phyloP scores from a whole-genome alignment of 192 early-diverging fungal genomes.

The Allomyces macrogynus region DNA sequence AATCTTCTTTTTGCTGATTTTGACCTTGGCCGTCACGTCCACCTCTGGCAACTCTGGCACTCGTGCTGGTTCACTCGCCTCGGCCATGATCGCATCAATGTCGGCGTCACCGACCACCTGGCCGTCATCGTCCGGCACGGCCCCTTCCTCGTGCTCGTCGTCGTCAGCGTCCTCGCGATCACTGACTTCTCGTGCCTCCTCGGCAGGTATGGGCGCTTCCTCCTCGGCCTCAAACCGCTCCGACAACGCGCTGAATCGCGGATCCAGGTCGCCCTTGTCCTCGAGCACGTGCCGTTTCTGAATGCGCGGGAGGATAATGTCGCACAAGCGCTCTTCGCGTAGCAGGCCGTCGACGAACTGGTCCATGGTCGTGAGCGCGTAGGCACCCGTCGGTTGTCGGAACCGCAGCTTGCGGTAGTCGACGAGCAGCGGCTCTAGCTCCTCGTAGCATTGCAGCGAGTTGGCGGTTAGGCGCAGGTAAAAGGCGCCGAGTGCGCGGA shows the following conservation, averaged over 20 bases:
- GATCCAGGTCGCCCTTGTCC: constrained; percentile 61
- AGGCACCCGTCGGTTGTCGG: constrained; percentile 17
- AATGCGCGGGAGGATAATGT: constrained; percentile 71
- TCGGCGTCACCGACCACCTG: background rate
- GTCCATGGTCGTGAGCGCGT: constrained; percentile 55
- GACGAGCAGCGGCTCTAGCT: constrained; percentile 63
- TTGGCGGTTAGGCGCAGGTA: constrained; percentile 67
- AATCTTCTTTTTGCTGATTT: background rate
- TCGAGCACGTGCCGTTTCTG: constrained; percentile 61
- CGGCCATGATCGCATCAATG: no score
- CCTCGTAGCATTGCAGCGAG: constrained; percentile 57
- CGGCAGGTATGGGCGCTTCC: background rate
- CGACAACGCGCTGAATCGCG: constrained; percentile 54
- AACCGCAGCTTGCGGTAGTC: constrained; percentile 72
- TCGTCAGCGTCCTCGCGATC: background rate
- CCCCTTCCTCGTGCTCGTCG: background rate
- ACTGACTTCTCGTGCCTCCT: background rate
- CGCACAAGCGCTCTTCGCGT: constrained; percentile 56
- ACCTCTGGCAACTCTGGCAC: no score
- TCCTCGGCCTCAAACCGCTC: constrained; percentile 9
- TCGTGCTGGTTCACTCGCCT: no score
- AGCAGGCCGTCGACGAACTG: constrained; percentile 78
- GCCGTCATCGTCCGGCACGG: background rate
- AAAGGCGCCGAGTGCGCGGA: constrained; percentile 73
- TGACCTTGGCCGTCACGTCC: background rate